These are phyloP conservation scores for Gypsophila paniculata DNA, from an alignment of 179 eudicot genomes.

Conservation along the genomic window DNA sequence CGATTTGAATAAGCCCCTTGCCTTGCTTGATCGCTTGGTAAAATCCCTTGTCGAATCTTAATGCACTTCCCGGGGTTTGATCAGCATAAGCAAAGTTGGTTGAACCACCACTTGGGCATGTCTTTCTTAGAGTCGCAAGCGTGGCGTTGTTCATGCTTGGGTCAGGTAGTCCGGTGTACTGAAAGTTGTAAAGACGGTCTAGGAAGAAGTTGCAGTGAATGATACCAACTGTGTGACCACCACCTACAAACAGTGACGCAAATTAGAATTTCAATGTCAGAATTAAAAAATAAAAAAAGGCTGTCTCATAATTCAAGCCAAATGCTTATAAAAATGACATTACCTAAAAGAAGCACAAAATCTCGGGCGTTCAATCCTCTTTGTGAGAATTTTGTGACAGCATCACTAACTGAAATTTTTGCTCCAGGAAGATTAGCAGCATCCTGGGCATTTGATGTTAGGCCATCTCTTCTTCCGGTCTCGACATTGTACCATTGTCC, in stretches of 20 bases:
- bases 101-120: constrained; percentile 38
- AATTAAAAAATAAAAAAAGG: not conserved
- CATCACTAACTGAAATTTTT: constrained; percentile 29
- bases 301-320: not conserved
- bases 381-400: constrained; percentile 20
- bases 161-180: constrained; percentile 33
- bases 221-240: constrained; percentile 56
- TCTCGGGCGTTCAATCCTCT: constrained; percentile 34
- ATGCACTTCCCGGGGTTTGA: constrained; percentile 36
- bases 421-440: constrained; percentile 39
- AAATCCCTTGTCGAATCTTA: constrained; percentile 36
- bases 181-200: constrained; percentile 52
- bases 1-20: constrained; percentile 28
- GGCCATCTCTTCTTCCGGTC: constrained; percentile 51
- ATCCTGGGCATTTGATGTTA: constrained; percentile 26
- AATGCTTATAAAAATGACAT: not conserved
- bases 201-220: constrained; percentile 38
- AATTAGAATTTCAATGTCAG: not conserved
- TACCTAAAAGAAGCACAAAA: constrained; percentile 48
- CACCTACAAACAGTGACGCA: constrained; percentile 12
- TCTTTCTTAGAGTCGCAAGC: constrained; percentile 12
- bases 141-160: constrained; percentile 33
- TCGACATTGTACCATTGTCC: constrained; percentile 44
- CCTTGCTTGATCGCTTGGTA: constrained; percentile 25
- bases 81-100: constrained; percentile 36